Conservation (phyloP, 768 basidiomycete species). For the Tulasnella sp. region DNA sequence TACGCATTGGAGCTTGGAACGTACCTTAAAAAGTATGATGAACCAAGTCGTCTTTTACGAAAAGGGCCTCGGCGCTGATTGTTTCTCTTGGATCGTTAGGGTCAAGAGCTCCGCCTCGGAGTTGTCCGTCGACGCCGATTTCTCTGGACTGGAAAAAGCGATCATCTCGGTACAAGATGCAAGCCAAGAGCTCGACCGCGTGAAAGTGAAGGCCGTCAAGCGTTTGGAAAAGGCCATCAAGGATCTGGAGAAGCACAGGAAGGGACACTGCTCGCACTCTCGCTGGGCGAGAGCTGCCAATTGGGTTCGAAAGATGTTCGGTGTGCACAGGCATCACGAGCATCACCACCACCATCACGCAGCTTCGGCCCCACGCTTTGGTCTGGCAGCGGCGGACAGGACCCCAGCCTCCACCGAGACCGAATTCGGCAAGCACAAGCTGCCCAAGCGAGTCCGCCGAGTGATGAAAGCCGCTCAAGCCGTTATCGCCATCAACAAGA, state of each 20-base stretch:
- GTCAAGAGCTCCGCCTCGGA: slow-evolving; percentile 47
- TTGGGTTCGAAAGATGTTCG: slow-evolving; percentile 28
- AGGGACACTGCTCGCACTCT: slow-evolving; percentile 24
- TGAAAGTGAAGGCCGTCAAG: slow-evolving; percentile 39
- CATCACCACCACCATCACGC: neutral
- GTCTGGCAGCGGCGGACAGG: neutral
- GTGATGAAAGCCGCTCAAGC: slow-evolving; percentile 42
- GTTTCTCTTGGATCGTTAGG: slow-evolving; percentile 33
- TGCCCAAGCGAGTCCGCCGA: slow-evolving; percentile 57
- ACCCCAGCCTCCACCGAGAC: neutral
- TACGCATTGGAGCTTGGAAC: slow-evolving; percentile 53
- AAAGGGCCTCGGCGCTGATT: neutral
- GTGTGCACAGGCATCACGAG: slow-evolving; percentile 4
- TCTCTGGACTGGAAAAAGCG: slow-evolving; percentile 33
- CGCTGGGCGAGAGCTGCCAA: slow-evolving; percentile 18
- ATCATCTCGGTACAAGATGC: slow-evolving; percentile 36
- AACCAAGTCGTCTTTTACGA: neutral
- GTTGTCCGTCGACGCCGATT: slow-evolving; percentile 32
- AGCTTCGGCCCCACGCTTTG: neutral
- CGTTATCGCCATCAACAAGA: slow-evolving; percentile 47
- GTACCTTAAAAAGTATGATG: slow-evolving; percentile 52
- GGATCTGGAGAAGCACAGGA: slow-evolving; percentile 30
- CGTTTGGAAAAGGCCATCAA: slow-evolving; percentile 37
- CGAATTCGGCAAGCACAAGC: slow-evolving; percentile 32
- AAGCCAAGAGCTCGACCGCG: slow-evolving; percentile 35